phyloP scores from a whole-genome alignment of 345 rosid species.

The Eucalyptus shirleyi region DNA sequence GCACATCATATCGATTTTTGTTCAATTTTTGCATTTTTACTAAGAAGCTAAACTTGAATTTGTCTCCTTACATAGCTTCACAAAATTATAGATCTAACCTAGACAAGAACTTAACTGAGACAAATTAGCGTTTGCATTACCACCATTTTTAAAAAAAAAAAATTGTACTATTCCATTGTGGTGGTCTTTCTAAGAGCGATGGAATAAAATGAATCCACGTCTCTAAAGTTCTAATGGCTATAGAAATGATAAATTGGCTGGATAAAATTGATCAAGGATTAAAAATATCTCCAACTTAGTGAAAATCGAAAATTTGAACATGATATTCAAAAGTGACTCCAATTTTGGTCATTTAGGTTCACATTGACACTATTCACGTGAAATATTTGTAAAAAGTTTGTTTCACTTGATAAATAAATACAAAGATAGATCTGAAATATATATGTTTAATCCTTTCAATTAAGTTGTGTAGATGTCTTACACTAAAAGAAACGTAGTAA shows the following conservation, averaged over 20 bases:
- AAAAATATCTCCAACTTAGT: background rate
- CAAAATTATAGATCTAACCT: background rate
- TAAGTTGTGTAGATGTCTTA: background rate
- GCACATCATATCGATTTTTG: background rate
- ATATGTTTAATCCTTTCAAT: background rate
- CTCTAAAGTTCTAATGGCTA: background rate
- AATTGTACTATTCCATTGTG: background rate
- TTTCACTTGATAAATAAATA: too few relatives aligned
- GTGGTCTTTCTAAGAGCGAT: background rate
- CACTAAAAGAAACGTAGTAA: background rate
- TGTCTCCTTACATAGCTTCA: background rate
- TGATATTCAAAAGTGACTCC: background rate
- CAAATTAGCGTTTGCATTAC: background rate
- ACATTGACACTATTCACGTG: background rate
- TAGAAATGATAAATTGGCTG: background rate
- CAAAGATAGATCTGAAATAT: too few relatives aligned
- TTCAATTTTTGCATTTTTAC: background rate
- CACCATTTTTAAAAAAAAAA: background rate
- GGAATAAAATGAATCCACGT: background rate
- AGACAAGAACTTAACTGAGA: background rate
- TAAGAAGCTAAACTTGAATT: background rate
- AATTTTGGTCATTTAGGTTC: background rate
- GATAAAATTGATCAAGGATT: background rate
- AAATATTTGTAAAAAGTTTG: background rate
- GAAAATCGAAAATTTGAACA: too few relatives aligned